These are phyloP conservation scores for Arthroderma uncinatum DNA, from an alignment of 2,329 filamentous ascomycete genomes.

Conservation along the genomic window DNA sequence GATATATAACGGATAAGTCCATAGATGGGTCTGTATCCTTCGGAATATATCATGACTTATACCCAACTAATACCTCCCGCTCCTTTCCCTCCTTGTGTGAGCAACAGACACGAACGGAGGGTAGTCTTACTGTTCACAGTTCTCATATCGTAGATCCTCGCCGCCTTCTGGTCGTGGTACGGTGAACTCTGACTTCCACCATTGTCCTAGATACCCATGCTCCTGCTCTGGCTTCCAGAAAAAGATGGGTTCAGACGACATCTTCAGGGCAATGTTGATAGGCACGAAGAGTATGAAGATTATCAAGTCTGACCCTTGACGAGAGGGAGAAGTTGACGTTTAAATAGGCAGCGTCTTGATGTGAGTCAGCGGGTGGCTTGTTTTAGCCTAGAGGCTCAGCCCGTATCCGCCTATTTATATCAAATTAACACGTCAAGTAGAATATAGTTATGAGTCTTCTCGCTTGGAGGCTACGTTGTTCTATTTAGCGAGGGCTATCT, in stretches of 20 bases:
- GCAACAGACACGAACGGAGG: background rate
- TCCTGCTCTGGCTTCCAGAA: constrained; percentile 18
- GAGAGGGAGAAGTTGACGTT: background rate
- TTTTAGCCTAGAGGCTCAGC: background rate
- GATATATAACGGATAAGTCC: constrained; percentile 11
- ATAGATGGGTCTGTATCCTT: background rate
- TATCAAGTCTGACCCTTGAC: background rate
- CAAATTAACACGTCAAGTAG: no score
- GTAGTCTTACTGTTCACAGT: constrained; percentile 14
- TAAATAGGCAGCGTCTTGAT: background rate
- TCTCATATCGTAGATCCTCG: constrained; percentile 13
- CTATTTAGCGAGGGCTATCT: no score
- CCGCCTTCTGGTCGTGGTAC: background rate
- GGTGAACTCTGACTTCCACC: constrained; percentile 17
- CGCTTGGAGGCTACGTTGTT: no score
- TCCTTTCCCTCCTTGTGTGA: background rate
- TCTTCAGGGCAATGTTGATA: background rate
- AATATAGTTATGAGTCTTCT: no score
- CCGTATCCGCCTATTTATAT: background rate
- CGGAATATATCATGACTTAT: background rate
- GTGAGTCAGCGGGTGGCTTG: background rate
- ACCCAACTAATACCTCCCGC: background rate
- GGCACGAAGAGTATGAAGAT: background rate
- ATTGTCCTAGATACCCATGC: constrained; percentile 19
- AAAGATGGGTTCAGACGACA: constrained; percentile 12